Conservation (phyloP, 257 asterid genomes). For the Primulina eburnea region DNA sequence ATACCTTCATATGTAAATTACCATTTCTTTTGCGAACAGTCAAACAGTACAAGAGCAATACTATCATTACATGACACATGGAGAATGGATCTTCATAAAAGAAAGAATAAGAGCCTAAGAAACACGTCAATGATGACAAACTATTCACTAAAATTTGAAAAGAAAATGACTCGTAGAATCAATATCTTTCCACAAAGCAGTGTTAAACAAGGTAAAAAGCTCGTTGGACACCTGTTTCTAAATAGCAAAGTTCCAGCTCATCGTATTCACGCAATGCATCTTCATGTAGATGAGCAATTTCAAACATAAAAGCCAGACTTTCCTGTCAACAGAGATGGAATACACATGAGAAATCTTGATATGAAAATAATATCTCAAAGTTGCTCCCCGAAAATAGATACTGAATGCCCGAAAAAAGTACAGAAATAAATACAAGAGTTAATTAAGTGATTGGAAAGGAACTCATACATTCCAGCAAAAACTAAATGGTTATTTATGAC, state of each 20-base stretch:
- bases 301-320: constrained; percentile 98
- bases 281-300: constrained; percentile 93
- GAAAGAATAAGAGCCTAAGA: constrained; percentile 10
- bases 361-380: constrained; percentile 9
- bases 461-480: not conserved
- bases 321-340: constrained; percentile 51
- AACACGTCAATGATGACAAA: not conserved
- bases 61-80: constrained; percentile 1
- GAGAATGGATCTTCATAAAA: constrained; percentile 11
- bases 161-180: not conserved
- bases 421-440: not conserved
- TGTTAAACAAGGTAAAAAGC: constrained; percentile 23
- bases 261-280: constrained; percentile 99
- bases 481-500: not conserved
- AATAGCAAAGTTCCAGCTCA: constrained; percentile 97
- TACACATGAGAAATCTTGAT: constrained; percentile 21
- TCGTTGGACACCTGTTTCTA: constrained; percentile 79
- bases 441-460: not conserved
- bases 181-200: constrained; percentile 22
- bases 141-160: constrained; percentile 13
- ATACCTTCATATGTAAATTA: not conserved
- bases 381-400: not conserved
- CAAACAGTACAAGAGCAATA: constrained; percentile 3
- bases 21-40: not conserved
- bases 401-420: constrained; percentile 19